Base-by-base conservation (phyloP, 805 yeast species). In the Lipomyces chichibuensis region DNA sequence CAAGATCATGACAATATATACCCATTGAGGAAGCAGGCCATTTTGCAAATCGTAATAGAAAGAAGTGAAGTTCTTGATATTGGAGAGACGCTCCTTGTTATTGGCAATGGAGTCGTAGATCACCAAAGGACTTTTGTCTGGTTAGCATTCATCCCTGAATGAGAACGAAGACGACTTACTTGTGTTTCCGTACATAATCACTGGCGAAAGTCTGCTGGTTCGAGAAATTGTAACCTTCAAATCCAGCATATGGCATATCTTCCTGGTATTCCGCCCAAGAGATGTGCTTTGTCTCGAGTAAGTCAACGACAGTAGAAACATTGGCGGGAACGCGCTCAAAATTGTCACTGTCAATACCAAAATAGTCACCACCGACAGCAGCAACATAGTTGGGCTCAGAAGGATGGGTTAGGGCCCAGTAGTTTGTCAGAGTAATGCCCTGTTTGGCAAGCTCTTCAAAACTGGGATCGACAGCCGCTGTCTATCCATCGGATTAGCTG, bases 231-330 rank as follows among this genome's bases (percentile, higher is more conserved):
- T 79, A 81, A 65, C 87, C 87, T 65, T 78, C 74, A 79, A 75
- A 84, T 52, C 85, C 87, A 55, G 86, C 75, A 79, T 83, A 84
- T 53, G 87, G 87, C 78, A 78, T 71, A 73, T 83, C 82, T 76
- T 84, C 85, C 75, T 83, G 82, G 78, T 84, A 84, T 76, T 84
- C 84, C 62, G 80, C 85, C 85, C 86, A 84, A 23, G 85, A 79
- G 67, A 84, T 82, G 29, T 77, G 77, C 72, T 76, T 77, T 64
- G 77, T 75, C 72, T 84, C 85, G 63, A 83, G 75, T 64, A 84
- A 76, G 72, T 84, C 87, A 17, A 79, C 85, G 27, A 84, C 69
- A 51, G 82, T 78, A 49, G 86, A 83, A 54, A 84, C 80, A 74
- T 84, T 83, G 33, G 72, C 43, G 59, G 87, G 87, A 55, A 84